Conservation (phyloP, 495 filamentous ascomycete genomes). For the Aspergillus hancockii region DNA sequence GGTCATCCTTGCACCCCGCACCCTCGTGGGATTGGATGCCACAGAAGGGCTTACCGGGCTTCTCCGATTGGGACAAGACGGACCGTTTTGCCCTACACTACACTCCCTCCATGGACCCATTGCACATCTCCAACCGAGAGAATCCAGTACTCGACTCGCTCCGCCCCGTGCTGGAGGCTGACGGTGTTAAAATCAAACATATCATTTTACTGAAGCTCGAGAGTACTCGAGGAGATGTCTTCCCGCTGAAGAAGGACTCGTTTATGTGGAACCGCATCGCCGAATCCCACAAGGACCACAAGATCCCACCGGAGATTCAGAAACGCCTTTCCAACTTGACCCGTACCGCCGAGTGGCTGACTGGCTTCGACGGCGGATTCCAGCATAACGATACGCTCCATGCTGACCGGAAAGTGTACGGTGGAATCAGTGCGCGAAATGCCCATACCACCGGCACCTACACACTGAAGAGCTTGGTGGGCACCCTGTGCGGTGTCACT, state of each 20-base stretch:
- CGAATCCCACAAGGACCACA: conserved; percentile 30
- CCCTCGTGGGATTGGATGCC: conserved; percentile 35
- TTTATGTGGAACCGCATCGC: conserved; percentile 42
- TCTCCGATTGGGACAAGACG: conserved; percentile 35
- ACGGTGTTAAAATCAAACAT: conserved; percentile 49
- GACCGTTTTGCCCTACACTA: conserved; percentile 34
- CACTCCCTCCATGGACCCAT: conserved; percentile 37
- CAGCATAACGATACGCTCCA: conserved; percentile 20
- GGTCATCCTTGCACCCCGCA: conserved; percentile 25
- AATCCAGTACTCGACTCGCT: conserved; percentile 38
- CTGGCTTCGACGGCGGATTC: conserved; percentile 44
- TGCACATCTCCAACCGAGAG: conserved; percentile 49
- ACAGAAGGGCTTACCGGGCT: conserved; percentile 25
- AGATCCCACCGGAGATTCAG: conserved; percentile 30
- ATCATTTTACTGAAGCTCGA: conserved; percentile 50
- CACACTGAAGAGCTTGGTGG: conserved; percentile 48
- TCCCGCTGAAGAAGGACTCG: conserved; percentile 47
- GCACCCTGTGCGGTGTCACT: conserved; percentile 48
- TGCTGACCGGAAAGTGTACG: conserved; percentile 24
- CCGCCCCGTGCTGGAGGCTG: conserved; percentile 29
- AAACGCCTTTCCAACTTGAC: conserved; percentile 42
- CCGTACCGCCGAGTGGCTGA: conserved; percentile 42
- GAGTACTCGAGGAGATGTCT: conserved; percentile 50
- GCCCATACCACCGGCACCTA: conserved; percentile 48
- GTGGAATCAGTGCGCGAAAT: conserved; percentile 46